phyloP scores from a whole-genome alignment of 192 early-diverging fungal genomes.

The Pilobolus umbonatus region DNA sequence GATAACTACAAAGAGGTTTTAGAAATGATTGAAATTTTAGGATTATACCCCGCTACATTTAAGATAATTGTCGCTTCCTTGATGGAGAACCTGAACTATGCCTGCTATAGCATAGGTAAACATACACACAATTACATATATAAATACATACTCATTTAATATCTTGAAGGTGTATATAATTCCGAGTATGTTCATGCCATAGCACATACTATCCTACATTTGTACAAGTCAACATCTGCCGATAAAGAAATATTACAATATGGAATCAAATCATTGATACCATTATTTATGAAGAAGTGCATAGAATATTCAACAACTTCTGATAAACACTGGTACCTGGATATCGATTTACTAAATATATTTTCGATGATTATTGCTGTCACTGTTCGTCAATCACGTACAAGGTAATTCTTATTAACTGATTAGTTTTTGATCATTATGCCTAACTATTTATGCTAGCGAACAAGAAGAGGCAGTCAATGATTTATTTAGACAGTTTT shows the following conservation, averaged over 20 bases:
- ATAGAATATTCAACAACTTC: not conserved
- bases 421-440: not conserved
- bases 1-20: not conserved
- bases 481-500: too few relatives aligned
- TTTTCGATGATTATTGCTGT: conserved; percentile 15
- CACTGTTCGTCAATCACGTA: conserved; percentile 5
- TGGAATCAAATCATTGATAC: conserved; percentile 4
- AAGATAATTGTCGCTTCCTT: conserved; percentile 1
- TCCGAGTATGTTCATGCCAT: not conserved
- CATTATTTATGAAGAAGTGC: conserved; percentile 1
- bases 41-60: not conserved
- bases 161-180: not conserved
- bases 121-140: not conserved
- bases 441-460: too few relatives aligned
- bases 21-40: not conserved
- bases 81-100: conserved; percentile 10
- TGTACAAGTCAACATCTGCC: not conserved
- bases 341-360: conserved; percentile 3
- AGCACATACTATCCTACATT: conserved; percentile 1
- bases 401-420: conserved; percentile 9
- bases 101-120: not conserved
- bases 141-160: too few relatives aligned
- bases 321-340: conserved; percentile 1
- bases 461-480: too few relatives aligned
- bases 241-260: not conserved